A percentile compares a stretch with the other conserved stretches of the same genome.
These are phyloP conservation scores for Gracilariopsis chorda DNA, from an alignment of 23 red algal genomes.

Conservation along the genomic window DNA sequence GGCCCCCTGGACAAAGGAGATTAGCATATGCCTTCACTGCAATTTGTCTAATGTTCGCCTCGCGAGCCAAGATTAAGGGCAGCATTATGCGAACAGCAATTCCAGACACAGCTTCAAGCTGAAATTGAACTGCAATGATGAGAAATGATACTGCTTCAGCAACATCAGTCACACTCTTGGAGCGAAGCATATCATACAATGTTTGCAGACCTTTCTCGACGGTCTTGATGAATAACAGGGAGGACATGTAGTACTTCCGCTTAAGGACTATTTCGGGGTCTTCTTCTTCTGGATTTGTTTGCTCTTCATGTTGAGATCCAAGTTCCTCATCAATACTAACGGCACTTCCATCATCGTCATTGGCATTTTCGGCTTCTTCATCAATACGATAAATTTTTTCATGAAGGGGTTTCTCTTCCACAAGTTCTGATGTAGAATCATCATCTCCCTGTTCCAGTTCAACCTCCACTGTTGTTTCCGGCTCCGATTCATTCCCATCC, in stretches of 20 bases:
- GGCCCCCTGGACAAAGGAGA: constrained; percentile 53
- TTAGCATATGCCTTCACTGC: constrained; percentile 59
- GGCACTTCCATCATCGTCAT: not conserved
- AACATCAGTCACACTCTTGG: constrained; percentile 82
- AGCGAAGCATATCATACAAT: constrained; percentile 68
- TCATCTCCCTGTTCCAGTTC: not conserved
- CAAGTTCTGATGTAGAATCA: not conserved
- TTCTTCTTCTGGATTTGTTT: not conserved
- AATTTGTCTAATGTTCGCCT: constrained; percentile 42
- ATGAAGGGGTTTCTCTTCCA: not conserved
- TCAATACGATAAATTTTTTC: not conserved
- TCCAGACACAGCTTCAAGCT: constrained; percentile 65
- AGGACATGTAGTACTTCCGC: constrained; percentile 44
- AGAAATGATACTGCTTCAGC: constrained; percentile 72
- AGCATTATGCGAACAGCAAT: constrained; percentile 63
- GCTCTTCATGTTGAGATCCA: not conserved
- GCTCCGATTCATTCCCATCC: not conserved
- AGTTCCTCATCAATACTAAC: not conserved
- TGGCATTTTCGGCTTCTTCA: not conserved
- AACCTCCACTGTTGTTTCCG: not conserved
- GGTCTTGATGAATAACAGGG: constrained; percentile 56
- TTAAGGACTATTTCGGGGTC: constrained; percentile 23
- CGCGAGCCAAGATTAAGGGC: constrained; percentile 76
- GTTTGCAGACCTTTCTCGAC: constrained; percentile 50
- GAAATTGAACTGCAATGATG: constrained; percentile 68